Evolutionary conservation across 768 basidiomycete species (phyloP).

Genomic region (Psilocybe sp.): DNA sequence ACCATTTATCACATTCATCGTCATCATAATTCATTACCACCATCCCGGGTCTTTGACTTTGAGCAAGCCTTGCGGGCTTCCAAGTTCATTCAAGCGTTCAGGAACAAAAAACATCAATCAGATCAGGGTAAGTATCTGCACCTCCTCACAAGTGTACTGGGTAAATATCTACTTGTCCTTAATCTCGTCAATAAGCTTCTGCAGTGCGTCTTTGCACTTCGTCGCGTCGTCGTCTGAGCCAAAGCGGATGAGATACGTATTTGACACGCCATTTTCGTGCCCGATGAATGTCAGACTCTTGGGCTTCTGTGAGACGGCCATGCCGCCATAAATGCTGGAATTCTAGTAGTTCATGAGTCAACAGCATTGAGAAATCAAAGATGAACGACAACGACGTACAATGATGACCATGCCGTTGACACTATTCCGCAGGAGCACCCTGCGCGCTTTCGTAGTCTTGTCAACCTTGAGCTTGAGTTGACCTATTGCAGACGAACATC

Average conservation of each 20-base stretch:
- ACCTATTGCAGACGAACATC: constrained; percentile 34
- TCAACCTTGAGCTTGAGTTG: constrained; percentile 73
- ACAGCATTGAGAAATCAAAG: constrained; percentile 2
- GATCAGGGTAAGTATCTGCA: too few species aligned
- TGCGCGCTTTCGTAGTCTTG: constrained; percentile 54
- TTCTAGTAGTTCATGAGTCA: constrained; percentile 46
- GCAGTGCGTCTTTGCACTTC: constrained; percentile 56
- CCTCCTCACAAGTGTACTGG: background rate
- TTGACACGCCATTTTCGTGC: constrained; percentile 57
- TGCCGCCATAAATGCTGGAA: constrained; percentile 60
- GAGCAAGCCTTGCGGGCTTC: too few species aligned
- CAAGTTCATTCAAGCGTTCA: too few species aligned
- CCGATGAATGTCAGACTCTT: constrained; percentile 66
- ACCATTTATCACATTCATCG: too few species aligned
- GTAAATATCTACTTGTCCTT: constrained; percentile 29
- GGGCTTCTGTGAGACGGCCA: constrained; percentile 52
- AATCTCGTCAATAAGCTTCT: constrained; percentile 57
- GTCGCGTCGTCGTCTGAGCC: constrained; percentile 57
- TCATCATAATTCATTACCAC: too few species aligned
- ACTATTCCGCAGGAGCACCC: constrained; percentile 70
- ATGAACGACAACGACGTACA: constrained; percentile 39
- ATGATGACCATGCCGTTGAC: constrained; percentile 72
- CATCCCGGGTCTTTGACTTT: too few species aligned
- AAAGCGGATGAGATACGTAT: constrained; percentile 61
- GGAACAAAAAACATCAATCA: too few species aligned